A percentile compares a stretch with the other conserved stretches of the same genome.
Evolutionary conservation across 2,329 filamentous ascomycete genomes (phyloP).

Genomic region (Diaporthe velutina): DNA sequence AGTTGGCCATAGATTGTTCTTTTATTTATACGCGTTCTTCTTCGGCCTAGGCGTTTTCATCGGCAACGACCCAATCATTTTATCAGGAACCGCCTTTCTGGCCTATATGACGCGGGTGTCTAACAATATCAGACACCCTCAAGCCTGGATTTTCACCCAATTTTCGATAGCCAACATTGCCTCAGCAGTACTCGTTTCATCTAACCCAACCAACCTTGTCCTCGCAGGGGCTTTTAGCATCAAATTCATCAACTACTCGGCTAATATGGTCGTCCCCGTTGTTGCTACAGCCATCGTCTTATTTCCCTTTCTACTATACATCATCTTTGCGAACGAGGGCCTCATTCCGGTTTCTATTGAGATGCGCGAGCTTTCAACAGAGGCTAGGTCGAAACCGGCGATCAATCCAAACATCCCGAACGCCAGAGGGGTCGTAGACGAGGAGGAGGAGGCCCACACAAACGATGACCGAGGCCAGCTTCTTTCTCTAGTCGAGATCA

Average conservation of each 20-base stretch:
- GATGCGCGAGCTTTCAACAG: constrained; percentile 75
- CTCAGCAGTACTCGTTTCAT: constrained; percentile 82
- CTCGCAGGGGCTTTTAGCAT: constrained; percentile 79
- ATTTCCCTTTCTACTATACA: constrained; percentile 78
- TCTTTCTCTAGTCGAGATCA: constrained; percentile 72
- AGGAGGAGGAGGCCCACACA: constrained; percentile 54
- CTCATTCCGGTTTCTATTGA: constrained; percentile 64
- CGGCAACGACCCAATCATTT: constrained; percentile 81
- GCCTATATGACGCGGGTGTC: constrained; percentile 84
- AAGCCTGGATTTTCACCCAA: constrained; percentile 80
- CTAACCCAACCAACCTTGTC: constrained; percentile 82
- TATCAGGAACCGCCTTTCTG: constrained; percentile 80
- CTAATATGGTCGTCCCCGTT: constrained; percentile 81
- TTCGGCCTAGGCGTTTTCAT: constrained; percentile 76
- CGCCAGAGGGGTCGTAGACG: constrained; percentile 66
- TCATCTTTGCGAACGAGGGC: constrained; percentile 56
- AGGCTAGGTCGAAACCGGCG: constrained; percentile 57
- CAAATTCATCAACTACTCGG: constrained; percentile 79
- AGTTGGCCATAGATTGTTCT: constrained; percentile 75
- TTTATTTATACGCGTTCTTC: constrained; percentile 81
- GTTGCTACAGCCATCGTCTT: constrained; percentile 75
- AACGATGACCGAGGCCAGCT: background rate
- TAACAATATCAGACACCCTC: constrained; percentile 77
- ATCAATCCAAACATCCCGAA: constrained; percentile 81
- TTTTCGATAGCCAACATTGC: constrained; percentile 81